These are phyloP conservation scores for Claviceps africana DNA, from an alignment of 2,329 filamentous ascomycete genomes.

Conservation along the genomic window DNA sequence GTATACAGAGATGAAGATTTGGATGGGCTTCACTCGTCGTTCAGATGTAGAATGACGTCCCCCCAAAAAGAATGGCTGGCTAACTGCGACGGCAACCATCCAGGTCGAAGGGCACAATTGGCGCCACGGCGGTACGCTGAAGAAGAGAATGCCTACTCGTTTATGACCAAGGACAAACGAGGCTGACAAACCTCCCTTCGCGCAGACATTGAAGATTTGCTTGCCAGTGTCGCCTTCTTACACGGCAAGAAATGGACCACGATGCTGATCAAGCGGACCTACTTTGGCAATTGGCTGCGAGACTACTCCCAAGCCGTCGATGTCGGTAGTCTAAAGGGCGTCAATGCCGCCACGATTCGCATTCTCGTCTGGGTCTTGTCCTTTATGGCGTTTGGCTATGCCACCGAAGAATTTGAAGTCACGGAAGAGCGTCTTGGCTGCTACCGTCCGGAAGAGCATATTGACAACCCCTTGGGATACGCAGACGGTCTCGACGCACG, in stretches of 20 bases:
- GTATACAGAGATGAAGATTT: too few relatives aligned
- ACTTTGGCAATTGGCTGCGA: constrained; percentile 78
- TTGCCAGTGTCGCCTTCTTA: constrained; percentile 63
- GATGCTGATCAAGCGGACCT: constrained; percentile 62
- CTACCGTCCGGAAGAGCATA: constrained; percentile 63
- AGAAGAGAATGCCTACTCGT: not conserved
- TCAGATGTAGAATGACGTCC: not conserved
- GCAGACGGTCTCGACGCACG: constrained; percentile 77
- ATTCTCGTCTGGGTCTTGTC: constrained; percentile 71
- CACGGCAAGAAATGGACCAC: constrained; percentile 75
- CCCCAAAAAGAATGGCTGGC: not conserved
- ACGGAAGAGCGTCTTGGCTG: constrained; percentile 67
- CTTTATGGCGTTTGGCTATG: constrained; percentile 71
- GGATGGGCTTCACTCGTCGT: not conserved
- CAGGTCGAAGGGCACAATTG: constrained; percentile 56
- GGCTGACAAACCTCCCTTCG: not conserved
- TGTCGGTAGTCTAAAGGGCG: constrained; percentile 63
- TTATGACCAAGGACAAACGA: not conserved
- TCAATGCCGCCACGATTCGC: constrained; percentile 65
- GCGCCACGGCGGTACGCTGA: constrained; percentile 46
- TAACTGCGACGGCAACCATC: constrained; percentile 6
- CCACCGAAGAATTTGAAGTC: constrained; percentile 75
- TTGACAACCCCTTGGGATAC: constrained; percentile 72
- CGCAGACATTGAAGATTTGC: constrained; percentile 67
- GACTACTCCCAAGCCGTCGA: constrained; percentile 79